Percentiles rank a stretch among this genome's conserved stretches.
Conservation (phyloP, 306 rosid genomes). For the Hippophae gyantsensis region DNA sequence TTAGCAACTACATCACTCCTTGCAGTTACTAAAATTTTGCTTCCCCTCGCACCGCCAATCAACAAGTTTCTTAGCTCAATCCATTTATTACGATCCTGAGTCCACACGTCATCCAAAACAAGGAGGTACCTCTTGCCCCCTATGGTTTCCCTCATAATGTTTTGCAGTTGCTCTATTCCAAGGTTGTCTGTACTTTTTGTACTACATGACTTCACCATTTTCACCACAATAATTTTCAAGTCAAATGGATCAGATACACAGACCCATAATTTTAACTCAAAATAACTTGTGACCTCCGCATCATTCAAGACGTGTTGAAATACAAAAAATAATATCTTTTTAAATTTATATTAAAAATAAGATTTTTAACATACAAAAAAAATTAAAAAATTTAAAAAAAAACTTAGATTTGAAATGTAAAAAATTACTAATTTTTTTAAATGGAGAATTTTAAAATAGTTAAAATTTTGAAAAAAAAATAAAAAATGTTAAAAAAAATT, state of each 20-base stretch:
- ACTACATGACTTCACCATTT: neutral
- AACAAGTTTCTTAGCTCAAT: neutral
- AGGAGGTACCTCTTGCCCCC: neutral
- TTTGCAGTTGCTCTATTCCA: constrained; percentile 1
- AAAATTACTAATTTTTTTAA: too few species aligned
- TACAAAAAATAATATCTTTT: too few species aligned
- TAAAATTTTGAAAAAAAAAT: too few species aligned
- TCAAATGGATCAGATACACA: constrained; percentile 16
- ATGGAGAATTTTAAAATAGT: too few species aligned
- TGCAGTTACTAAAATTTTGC: constrained; percentile 11
- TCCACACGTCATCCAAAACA: constrained; percentile 21
- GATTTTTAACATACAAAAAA: too few species aligned
- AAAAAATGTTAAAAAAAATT: too few species aligned
- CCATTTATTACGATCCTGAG: neutral
- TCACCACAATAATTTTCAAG: neutral
- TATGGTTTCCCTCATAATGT: neutral
- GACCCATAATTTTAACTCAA: constrained; percentile 15
- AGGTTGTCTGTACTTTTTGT: neutral
- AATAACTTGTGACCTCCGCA: neutral
- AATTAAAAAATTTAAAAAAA: too few species aligned
- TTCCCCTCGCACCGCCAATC: constrained; percentile 5
- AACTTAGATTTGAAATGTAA: too few species aligned
- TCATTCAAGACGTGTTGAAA: constrained; percentile 12
- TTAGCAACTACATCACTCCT: neutral
- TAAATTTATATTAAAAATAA: too few species aligned